phyloP scores from a whole-genome alignment of 2,329 filamentous ascomycete species.

The Microthyrium microscopicum region DNA sequence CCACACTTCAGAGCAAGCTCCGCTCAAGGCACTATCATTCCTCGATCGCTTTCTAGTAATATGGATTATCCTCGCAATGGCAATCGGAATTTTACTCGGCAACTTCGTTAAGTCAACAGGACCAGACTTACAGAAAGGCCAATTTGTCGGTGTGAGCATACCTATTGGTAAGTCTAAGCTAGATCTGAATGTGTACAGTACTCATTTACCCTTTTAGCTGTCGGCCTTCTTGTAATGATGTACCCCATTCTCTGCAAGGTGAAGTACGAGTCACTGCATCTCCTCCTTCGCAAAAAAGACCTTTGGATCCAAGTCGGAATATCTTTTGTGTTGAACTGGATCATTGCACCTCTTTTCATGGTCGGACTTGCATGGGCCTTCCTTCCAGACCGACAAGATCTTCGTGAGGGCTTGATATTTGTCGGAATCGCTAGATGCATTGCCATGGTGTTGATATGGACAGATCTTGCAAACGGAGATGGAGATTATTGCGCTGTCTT shows the following conservation, averaged over 20 bases:
- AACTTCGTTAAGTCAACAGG: slow-evolving; percentile 53
- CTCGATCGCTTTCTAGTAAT: slow-evolving; percentile 28
- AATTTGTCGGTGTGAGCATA: slow-evolving; percentile 55
- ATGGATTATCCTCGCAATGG: slow-evolving; percentile 66
- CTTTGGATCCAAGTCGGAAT: slow-evolving; percentile 70
- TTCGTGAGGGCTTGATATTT: slow-evolving; percentile 53
- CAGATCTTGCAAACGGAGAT: slow-evolving; percentile 57
- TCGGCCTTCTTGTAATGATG: slow-evolving; percentile 82
- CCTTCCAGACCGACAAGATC: slow-evolving; percentile 24
- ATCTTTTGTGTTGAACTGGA: slow-evolving; percentile 65
- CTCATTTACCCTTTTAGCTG: slow-evolving; percentile 29
- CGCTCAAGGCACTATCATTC: slow-evolving; percentile 2
- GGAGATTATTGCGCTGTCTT: slow-evolving; percentile 58
- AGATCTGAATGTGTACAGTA: not conserved
- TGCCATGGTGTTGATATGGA: slow-evolving; percentile 76
- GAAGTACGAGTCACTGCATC: slow-evolving; percentile 56
- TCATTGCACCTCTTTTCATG: slow-evolving; percentile 70
- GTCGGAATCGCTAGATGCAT: slow-evolving; percentile 77
- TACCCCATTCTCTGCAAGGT: slow-evolving; percentile 85
- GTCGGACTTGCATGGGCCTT: slow-evolving; percentile 48
- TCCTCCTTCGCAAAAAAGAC: slow-evolving; percentile 40
- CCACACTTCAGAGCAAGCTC: no score
- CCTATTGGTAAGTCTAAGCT: slow-evolving; percentile 38
- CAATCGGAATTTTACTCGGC: slow-evolving; percentile 54
- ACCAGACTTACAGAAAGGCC: slow-evolving; percentile 47